Evolutionary conservation across 108 stramenopile species (phyloP).

Genomic region (Cylindrotheca fusiformis): DNA sequence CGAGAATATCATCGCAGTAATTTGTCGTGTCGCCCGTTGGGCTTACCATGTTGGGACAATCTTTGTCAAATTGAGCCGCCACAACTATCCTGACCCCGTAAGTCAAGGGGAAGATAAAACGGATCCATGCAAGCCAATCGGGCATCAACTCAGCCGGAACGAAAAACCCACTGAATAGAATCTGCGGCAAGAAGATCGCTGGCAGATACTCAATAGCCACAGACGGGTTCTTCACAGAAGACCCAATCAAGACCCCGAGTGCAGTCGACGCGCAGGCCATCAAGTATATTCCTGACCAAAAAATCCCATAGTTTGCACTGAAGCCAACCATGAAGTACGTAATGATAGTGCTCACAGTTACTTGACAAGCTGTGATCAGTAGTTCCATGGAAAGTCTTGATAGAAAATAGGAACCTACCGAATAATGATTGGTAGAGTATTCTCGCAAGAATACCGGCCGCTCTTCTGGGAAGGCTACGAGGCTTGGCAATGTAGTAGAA

Average conservation of each 20-base stretch:
- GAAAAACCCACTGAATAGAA: conserved; percentile 73
- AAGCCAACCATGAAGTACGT: conserved; percentile 52
- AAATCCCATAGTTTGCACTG: conserved; percentile 26
- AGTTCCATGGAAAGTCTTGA: conserved; percentile 44
- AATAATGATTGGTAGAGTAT: conserved; percentile 77
- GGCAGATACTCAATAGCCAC: conserved; percentile 58
- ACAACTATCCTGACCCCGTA: conserved; percentile 47
- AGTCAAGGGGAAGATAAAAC: conserved; percentile 73
- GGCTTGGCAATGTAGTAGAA: conserved; percentile 51
- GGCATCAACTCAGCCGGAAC: conserved; percentile 30
- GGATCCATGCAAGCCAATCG: conserved; percentile 65
- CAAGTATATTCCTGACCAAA: conserved; percentile 23
- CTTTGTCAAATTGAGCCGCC: conserved; percentile 54
- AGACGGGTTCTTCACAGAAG: conserved; percentile 51
- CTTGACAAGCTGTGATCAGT: conserved; percentile 32
- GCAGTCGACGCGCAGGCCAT: conserved; percentile 47
- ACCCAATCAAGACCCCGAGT: conserved; percentile 53
- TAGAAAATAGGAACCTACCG: conserved; percentile 59
- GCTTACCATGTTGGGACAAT: conserved; percentile 24
- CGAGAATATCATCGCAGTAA: conserved; percentile 6
- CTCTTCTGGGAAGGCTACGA: conserved; percentile 47
- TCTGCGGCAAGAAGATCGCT: conserved; percentile 71
- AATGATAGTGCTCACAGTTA: conserved; percentile 19
- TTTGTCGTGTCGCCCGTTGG: conserved; percentile 6
- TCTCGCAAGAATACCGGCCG: conserved; percentile 72